Base-by-base conservation (phyloP, 345 rosid genomes). In the Moringa oleifera region DNA sequence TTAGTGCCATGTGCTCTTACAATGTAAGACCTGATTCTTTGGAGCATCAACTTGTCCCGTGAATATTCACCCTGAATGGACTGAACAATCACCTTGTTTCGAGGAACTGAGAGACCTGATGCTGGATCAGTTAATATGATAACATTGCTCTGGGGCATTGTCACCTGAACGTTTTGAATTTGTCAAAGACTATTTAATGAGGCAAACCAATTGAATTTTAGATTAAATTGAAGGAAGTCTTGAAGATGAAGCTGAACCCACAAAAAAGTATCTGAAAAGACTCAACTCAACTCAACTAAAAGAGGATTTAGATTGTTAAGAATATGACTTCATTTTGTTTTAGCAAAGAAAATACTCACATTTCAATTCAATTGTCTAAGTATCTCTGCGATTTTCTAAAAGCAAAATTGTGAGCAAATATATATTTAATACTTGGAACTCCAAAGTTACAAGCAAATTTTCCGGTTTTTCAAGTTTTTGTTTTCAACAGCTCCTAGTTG, bases 21-120 rank as follows among this genome's bases (percentile, higher is more conserved):
- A 80, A 88, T 90, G 92, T 94, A 94, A 80, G 99, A 90, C 78
- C 79, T 90, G 91, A 90, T 88, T 80, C 96, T 85, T 73, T 94
- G 99, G 73, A 88, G 92, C 99, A 94, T 94, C 89, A 94, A 76
- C 81, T 81, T 88, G 65, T 81, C 84, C 47, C 91, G 81, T 18
- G 92, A 82, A 72, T 90, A 94, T 73, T 88, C 92, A 68, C 99
- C 97, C 52, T 58, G 70, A 72, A 90, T 66, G 37, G 95, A 91
- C 81, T 81, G 73, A 54, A 88, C 37, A 28, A 80, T 71, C 65
- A 90, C 89, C 20, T 80, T 68, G 37, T 77, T 73, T 69, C 72
- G 74, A 59, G 58, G 73, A 58, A 90, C 24, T 9, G 86, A 73
- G 57, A 94, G 80, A 65, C 81, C 81, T 55, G 99, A 94, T 55